Evolutionary conservation across 2,329 filamentous ascomycete species (phyloP).

Genomic region (Trichoderma sp.): DNA sequence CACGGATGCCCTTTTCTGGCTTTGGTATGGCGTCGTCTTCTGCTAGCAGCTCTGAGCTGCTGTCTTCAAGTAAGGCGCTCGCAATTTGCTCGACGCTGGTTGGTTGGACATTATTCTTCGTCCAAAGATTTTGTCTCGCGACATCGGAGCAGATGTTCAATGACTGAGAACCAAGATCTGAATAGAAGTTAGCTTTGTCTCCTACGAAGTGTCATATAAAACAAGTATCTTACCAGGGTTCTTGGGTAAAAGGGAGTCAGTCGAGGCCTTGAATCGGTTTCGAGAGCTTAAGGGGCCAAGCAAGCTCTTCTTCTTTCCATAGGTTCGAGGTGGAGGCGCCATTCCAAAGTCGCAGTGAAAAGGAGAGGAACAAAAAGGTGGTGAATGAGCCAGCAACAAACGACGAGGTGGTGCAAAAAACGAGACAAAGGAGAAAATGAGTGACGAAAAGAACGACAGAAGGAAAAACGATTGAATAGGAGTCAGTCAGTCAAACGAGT

Average conservation of each 20-base stretch:
- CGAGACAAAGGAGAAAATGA: constrained; percentile 12
- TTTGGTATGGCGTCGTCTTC: constrained; percentile 4
- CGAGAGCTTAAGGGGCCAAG: constrained; percentile 29
- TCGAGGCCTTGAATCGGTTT: constrained; percentile 25
- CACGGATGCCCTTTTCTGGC: background rate
- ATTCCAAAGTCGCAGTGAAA: constrained; percentile 22
- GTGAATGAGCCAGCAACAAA: background rate
- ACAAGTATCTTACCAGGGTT: constrained; percentile 23
- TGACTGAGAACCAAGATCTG: constrained; percentile 5
- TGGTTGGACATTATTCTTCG: constrained; percentile 10
- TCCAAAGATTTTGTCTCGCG: constrained; percentile 18
- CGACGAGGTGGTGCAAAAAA: background rate
- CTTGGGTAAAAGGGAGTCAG: constrained; percentile 20
- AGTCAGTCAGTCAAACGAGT: constrained; percentile 13
- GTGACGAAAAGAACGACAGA: constrained; percentile 13
- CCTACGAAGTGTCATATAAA: background rate
- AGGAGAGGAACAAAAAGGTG: constrained; percentile 11
- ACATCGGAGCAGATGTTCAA: constrained; percentile 16
- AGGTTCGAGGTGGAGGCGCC: constrained; percentile 27
- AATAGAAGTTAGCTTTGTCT: background rate
- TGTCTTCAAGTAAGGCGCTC: constrained; percentile 31
- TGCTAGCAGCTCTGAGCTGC: constrained; percentile 16
- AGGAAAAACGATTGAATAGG: constrained; percentile 15
- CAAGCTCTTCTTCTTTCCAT: constrained; percentile 33
- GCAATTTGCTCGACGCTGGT: constrained; percentile 29